Evolutionary conservation across 352 stramenopile species (phyloP).

Genomic region (Phytopythium kandeliae): DNA sequence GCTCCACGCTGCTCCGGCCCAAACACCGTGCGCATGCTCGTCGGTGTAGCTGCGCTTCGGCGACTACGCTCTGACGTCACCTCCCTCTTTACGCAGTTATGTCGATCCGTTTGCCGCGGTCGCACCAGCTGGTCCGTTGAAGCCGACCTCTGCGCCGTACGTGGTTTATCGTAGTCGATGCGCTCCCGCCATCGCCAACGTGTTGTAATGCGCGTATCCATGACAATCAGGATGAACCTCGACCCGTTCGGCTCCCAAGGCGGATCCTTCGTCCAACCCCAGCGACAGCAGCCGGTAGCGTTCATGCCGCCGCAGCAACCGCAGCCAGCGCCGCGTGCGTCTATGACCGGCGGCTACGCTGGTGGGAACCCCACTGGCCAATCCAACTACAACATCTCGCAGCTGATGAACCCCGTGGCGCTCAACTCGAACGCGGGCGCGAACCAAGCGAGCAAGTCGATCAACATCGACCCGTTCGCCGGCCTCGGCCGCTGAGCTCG

Average conservation of each 20-base stretch:
- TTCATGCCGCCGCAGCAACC: constrained; percentile 12
- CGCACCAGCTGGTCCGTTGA: constrained; percentile 31
- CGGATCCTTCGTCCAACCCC: constrained; percentile 16
- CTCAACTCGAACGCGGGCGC: constrained; percentile 36
- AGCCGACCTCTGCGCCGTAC: constrained; percentile 26
- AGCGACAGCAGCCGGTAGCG: constrained; percentile 13
- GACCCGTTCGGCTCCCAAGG: constrained; percentile 33
- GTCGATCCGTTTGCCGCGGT: constrained; percentile 60
- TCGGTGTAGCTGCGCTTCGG: too few species aligned
- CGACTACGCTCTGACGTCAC: not conserved
- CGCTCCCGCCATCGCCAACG: not conserved
- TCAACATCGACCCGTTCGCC: constrained; percentile 83
- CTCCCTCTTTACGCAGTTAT: constrained; percentile 15
- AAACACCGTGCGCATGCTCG: constrained; percentile 12
- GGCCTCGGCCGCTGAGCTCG: constrained; percentile 27
- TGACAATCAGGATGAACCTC: constrained; percentile 33
- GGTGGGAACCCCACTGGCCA: constrained; percentile 13
- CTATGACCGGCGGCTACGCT: constrained; percentile 14
- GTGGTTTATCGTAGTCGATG: not conserved
- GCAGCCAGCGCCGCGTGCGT: constrained; percentile 12
- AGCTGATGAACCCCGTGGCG: constrained; percentile 74
- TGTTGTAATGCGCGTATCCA: not conserved
- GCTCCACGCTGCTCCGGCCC: not conserved
- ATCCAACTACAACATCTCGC: constrained; percentile 81
- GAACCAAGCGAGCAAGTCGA: constrained; percentile 45